Evolutionary conservation across 805 yeast species (phyloP), one percentile per base, ranked within the genome.

Genomic region (Schwanniomyces sp.): DNA sequence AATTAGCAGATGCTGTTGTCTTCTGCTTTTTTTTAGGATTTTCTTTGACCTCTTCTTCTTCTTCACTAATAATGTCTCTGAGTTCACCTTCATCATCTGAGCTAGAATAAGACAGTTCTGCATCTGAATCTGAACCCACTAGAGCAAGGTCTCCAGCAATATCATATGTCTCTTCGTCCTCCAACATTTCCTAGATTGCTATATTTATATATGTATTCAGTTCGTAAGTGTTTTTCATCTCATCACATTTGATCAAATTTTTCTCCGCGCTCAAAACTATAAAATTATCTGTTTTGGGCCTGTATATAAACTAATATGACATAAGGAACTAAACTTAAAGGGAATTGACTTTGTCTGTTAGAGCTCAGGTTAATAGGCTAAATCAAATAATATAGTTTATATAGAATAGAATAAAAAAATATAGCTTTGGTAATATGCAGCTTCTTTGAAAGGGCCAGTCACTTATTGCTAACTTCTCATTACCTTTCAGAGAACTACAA

Each of bases 121-220:
- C 17, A 8, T 63, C 75, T 1, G 72, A 72, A 45, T 62, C 74
- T 17, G 65, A 68, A 29, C 67, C 69, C 32, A 71, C 70, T 32
- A 81, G 58, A 0, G 84, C 85, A 46, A 86, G 74, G 44, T 80
- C 74, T 14, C 79, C 72, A 21, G 87, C 86, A 56, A 85, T 86
- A 60, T 86, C 90, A 58, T 69, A 77, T 5, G 73, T 82, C 49
- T 76, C 82, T 55, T 75, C 80, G 46, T 74, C 81, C 48, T 32
- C 36, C 8, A 66, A 58, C 69, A 62, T 61, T 36, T 14, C 27
- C 7, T 8, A 25, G 21, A 18, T 25, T 26, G 38, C 18, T 4
- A 34, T 34, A 34, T 34, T 4, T 16, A 21, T 21, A 16, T 7
- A 14, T 32, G 4, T 14, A 40, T 14, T 32, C 32, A 11, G 32